phyloP scores from a whole-genome alignment of 2,329 filamentous ascomycete genomes.

The Phaeosphaeriaceae sp. region DNA sequence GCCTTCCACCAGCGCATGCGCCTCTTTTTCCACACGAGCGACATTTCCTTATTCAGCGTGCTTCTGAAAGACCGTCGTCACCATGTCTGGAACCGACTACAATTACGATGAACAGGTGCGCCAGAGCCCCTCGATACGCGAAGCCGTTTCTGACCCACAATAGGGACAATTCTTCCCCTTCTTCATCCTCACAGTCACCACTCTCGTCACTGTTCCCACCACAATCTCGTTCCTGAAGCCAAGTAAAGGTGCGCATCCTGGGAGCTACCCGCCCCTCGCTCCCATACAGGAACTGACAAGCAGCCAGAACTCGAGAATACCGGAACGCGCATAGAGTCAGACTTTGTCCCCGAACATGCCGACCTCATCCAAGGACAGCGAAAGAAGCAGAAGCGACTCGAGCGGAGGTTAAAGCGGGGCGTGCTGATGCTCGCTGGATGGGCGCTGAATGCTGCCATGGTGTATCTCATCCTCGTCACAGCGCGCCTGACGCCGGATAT shows the following conservation, averaged over 20 bases:
- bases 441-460: constrained; percentile 85
- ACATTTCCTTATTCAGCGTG: constrained; percentile 21
- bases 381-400: constrained; percentile 85
- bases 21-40: constrained; percentile 17
- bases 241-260: constrained; percentile 64
- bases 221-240: constrained; percentile 88
- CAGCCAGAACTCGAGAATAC: constrained; percentile 74
- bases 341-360: constrained; percentile 81
- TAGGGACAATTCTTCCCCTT: constrained; percentile 98
- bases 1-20: constrained; percentile 20
- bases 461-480: constrained; percentile 86
- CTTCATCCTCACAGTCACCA: constrained; percentile 91
- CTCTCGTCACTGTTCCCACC: constrained; percentile 86
- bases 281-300: constrained; percentile 17
- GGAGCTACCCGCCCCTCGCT: background rate
- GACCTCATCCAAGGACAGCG: constrained; percentile 84
- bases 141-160: constrained; percentile 18
- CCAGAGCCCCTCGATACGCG: constrained; percentile 5
- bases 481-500: constrained; percentile 75
- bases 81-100: constrained; percentile 74
- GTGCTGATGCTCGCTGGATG: constrained; percentile 79
- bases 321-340: constrained; percentile 80
- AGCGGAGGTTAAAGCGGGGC: constrained; percentile 85
- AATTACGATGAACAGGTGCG: constrained; percentile 92
- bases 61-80: constrained; percentile 28